Conservation (phyloP, 1,139 yeast genomes). For the Lodderomyces margitis region DNA sequence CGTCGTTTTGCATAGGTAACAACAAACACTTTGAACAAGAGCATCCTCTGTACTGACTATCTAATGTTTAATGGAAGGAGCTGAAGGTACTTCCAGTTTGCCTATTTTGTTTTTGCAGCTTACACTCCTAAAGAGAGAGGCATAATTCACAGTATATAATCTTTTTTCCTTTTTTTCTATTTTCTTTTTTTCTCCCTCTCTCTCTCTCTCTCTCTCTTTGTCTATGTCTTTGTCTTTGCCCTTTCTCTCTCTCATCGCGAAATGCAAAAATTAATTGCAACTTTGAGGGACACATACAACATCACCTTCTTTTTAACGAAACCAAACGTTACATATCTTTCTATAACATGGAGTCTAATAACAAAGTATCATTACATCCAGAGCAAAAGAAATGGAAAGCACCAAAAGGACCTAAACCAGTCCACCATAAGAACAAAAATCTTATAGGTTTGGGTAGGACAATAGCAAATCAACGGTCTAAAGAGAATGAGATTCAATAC, state of each 20-base stretch:
- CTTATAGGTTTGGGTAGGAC: conserved; percentile 83
- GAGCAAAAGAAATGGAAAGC: conserved; percentile 55
- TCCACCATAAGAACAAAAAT: conserved; percentile 79
- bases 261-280: neutral
- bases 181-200: neutral
- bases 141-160: too few species aligned
- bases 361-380: conserved; percentile 47
- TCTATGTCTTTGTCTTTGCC: neutral
- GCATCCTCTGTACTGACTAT: too few species aligned
- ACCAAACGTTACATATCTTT: neutral
- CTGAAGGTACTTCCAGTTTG: too few species aligned
- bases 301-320: neutral
- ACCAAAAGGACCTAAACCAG: conserved; percentile 91
- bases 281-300: neutral
- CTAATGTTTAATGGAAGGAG: too few species aligned
- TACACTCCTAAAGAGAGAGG: too few species aligned
- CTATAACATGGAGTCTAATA: conserved; percentile 21
- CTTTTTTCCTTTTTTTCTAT: too few species aligned
- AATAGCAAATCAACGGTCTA: conserved; percentile 70
- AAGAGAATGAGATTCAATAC: conserved; percentile 66
- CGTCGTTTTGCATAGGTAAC: too few species aligned
- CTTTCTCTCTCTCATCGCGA: neutral
- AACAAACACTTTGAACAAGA: too few species aligned
- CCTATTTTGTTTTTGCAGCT: too few species aligned
- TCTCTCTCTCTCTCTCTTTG: neutral